Base-by-base conservation (phyloP, 2,329 filamentous ascomycete species). In the Diaporthe aspalathi region DNA sequence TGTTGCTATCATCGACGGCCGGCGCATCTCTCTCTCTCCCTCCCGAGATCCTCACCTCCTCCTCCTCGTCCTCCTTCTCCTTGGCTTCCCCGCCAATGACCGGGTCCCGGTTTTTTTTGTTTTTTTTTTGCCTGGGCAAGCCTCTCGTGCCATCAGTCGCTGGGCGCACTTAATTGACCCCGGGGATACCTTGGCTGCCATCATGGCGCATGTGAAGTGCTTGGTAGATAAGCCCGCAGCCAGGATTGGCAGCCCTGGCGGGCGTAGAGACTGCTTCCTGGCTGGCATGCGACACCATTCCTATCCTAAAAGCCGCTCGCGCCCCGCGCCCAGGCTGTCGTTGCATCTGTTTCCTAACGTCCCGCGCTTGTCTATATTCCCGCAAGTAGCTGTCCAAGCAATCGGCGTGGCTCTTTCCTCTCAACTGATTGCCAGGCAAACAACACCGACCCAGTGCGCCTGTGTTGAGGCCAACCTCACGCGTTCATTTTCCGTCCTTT, bases 191-290 rank as follows among this genome's bases (percentile, higher is more conserved):
- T 65, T 65, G 60, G 60, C 60, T 65, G 45, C 43, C 60, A 65
- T 65, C 60, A 65, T 65, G 60, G 60, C 43, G 60, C 60, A 65
- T 50, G 12, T 8, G n/a, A 7, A n/a, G 35, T 38, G 29, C 45
- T 50, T 65, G 60, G 60, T 49, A 65, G 60, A 65, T 50, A 65
- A 65, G 60, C 60, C 43, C n/a, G 9, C 45, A 27, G 60, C 45
- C n/a, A 5, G 16, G 60, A 38, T 65, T 24, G 20, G 20, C 43
- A 22, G 5, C 1, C 1, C 27, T 16, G 27, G 43, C 14, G 5
- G 20, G 20, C 32, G 12, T 11, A 45, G 49, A n/a, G 12, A 3
- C 22, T 60, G 38, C n/a, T 45, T 60, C 24, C 22, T 32, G 40
- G 2, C 40, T 62, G 43, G 27, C 60, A 65, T 35, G n/a, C 60